Conservation (phyloP, 106 monocot genomes). For the Dioscorea dumetorum region DNA sequence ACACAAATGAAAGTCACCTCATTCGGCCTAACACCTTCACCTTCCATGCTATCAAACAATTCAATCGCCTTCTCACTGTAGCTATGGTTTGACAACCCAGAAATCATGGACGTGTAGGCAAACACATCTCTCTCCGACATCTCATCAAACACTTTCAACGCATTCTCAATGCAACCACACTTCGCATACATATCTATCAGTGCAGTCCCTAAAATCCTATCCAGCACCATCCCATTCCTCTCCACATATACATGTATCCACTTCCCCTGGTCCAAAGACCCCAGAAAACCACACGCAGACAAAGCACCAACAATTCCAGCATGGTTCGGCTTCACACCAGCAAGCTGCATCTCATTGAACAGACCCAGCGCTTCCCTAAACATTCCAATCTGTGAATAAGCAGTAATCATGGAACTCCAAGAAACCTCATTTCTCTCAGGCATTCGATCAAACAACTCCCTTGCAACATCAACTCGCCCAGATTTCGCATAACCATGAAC, state of each 20-base stretch:
- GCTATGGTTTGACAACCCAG: conserved; percentile 67
- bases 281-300: conserved; percentile 45
- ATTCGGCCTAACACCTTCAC: conserved; percentile 58
- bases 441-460: conserved; percentile 35
- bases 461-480: conserved; percentile 18
- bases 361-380: conserved; percentile 33
- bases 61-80: conserved; percentile 41
- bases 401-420: conserved; percentile 54
- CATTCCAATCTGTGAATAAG: conserved; percentile 28
- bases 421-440: conserved; percentile 45
- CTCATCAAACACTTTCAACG: conserved; percentile 42
- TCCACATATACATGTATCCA: conserved; percentile 40
- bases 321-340: conserved; percentile 33
- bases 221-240: conserved; percentile 24
- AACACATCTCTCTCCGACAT: conserved; percentile 69
- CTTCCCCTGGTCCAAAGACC: conserved; percentile 48
- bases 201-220: conserved; percentile 43
- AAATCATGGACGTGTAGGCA: conserved; percentile 76
- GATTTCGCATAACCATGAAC: conserved; percentile 35
- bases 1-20: conserved; percentile 75
- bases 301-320: conserved; percentile 41
- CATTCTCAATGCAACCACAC: conserved; percentile 37
- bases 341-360: conserved; percentile 47
- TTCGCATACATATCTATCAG: conserved; percentile 67
- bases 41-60: conserved; percentile 51